Evolutionary conservation across 2,329 filamentous ascomycete species (phyloP), one percentile per base, ranked within the genome.

Genomic region (Daldinia sp.): DNA sequence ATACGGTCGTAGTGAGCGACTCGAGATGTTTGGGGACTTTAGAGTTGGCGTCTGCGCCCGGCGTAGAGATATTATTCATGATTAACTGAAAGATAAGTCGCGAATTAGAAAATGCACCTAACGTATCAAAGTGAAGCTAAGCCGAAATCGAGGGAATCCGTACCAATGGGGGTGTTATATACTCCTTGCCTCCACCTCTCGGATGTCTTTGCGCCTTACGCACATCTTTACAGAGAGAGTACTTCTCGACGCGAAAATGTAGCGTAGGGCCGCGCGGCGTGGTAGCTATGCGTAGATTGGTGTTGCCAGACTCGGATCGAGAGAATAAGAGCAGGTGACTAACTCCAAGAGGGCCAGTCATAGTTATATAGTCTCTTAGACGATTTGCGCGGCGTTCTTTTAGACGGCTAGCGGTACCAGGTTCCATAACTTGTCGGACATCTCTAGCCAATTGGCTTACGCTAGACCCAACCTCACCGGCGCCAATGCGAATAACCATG

Each of bases 401-500:
- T 69, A 99, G 78, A 61, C 94, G 87, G 64, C 89, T 90, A 3
- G 95, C 95, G 3, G 95, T 99, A 55, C 93, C 92, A 0, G 95
- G 95, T 78, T 98, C 93, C 93, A 99, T 96, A 81, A 98, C 94
- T 57, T 85, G 85, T 71, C 95, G 89, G 61, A 98, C 91, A 80
- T 99, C 95, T 71, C 91, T 89, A 19, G 94, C 94, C 71, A 99
- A 83, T 79, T 98, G 94, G 76, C 90, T 94, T 72, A 99, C 86
- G 76, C 91, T 96, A 62, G 92, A 87, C 60, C 95, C 95, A 53
- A 99, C 93, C 75, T 97, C 92, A 72, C 93, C 91, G 71, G 94
- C 94, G 72, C 95, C 95, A 73, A 97, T 94, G 70, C 95, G 92
- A 78, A 99, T 97, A 61, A 99, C 94, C 94, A 99, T 97, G 76